Conservation (phyloP, 106 monocot species). For the Acorus gramineus region DNA sequence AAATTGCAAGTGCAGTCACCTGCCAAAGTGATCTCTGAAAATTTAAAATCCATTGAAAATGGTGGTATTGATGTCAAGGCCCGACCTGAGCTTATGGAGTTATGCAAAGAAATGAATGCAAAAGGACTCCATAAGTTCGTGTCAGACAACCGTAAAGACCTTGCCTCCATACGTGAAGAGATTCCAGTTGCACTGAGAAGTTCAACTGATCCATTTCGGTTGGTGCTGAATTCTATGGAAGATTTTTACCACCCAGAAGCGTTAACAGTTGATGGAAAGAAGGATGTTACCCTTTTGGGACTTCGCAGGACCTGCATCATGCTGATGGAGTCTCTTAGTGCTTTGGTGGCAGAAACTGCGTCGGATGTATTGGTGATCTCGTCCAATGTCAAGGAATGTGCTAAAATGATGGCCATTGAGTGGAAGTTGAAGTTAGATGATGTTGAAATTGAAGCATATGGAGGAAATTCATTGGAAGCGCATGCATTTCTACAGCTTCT, state of each 20-base stretch:
- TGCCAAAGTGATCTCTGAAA: slow-evolving; percentile 23
- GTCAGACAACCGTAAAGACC: slow-evolving; percentile 84
- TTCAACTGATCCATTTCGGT: slow-evolving; percentile 39
- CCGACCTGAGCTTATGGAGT: slow-evolving; percentile 31
- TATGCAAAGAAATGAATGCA: slow-evolving; percentile 75
- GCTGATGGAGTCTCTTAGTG: slow-evolving; percentile 82
- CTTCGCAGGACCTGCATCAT: slow-evolving; percentile 82
- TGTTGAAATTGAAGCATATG: slow-evolving; percentile 45
- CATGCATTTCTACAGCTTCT: slow-evolving; percentile 94
- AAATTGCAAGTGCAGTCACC: slow-evolving; percentile 10
- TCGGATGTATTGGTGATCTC: slow-evolving; percentile 22
- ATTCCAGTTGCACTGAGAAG: slow-evolving; percentile 60
- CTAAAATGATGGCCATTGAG: slow-evolving; percentile 57
- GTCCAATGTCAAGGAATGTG: slow-evolving; percentile 37
- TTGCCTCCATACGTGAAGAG: slow-evolving; percentile 74
- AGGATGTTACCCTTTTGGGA: slow-evolving; percentile 77
- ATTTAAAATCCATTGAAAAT: slow-evolving; percentile 12
- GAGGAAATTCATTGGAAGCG: slow-evolving; percentile 82
- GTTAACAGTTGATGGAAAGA: slow-evolving; percentile 60
- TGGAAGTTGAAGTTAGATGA: slow-evolving; percentile 69
- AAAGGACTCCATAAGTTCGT: slow-evolving; percentile 71
- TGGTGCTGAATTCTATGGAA: slow-evolving; percentile 68
- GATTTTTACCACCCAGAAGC: slow-evolving; percentile 71
- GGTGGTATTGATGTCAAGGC: slow-evolving; percentile 17
- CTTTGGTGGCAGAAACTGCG: slow-evolving; percentile 16